Evolutionary conservation across 1,139 yeast genomes (phyloP).

Genomic region (Debaryomyces nepalensis): DNA sequence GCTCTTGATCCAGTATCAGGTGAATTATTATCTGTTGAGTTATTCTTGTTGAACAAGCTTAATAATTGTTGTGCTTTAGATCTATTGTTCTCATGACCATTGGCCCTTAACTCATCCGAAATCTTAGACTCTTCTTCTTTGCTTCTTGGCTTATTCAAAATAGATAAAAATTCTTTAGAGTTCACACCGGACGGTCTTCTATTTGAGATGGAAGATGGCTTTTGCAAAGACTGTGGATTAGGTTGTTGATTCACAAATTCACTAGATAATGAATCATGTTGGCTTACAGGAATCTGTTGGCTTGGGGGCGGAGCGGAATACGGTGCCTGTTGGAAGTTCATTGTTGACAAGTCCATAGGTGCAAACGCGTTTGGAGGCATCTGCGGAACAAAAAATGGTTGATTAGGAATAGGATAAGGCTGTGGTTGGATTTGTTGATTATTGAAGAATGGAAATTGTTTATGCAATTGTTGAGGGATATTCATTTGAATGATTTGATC

Average conservation of each 20-base stretch:
- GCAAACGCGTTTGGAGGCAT: conserved; percentile 12
- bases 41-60: conserved; percentile 37
- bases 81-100: conserved; percentile 28
- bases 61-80: conserved; percentile 46
- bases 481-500: conserved; percentile 25
- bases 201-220: conserved; percentile 40
- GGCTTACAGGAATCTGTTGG: conserved; percentile 6
- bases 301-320: conserved; percentile 15
- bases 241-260: conserved; percentile 34
- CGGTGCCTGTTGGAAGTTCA: conserved; percentile 11
- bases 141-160: conserved; percentile 42
- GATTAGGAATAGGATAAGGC: conserved; percentile 15
- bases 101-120: not conserved
- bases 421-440: conserved; percentile 18
- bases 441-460: conserved; percentile 29
- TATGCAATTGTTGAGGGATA: conserved; percentile 37
- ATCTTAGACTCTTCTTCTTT: conserved; percentile 20
- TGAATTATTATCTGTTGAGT: not conserved
- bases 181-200: conserved; percentile 43
- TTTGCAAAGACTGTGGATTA: conserved; percentile 47
- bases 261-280: conserved; percentile 6
- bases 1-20: not conserved
- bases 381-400: conserved; percentile 14
- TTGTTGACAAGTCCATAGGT: conserved; percentile 12
- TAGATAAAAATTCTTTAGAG: conserved; percentile 57